phyloP scores from a whole-genome alignment of 1,139 yeast genomes.

The Suhomyces atakaporum region DNA sequence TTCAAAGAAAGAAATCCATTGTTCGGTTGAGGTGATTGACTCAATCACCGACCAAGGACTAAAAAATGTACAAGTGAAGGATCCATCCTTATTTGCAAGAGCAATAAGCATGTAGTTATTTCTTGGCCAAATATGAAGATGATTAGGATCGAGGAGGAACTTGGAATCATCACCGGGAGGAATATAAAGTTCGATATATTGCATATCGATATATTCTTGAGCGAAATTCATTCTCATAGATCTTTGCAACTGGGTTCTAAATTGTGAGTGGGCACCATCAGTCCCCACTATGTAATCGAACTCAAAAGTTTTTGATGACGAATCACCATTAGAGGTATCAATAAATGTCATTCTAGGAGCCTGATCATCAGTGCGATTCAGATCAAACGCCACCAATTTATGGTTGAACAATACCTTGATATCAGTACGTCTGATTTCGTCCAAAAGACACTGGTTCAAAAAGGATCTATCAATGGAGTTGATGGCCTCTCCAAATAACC shows the following conservation, averaged over 20 bases:
- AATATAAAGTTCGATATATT: conserved; percentile 77
- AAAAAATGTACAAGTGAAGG: conserved; percentile 88
- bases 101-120: conserved; percentile 87
- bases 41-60: conserved; percentile 76
- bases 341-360: conserved; percentile 30
- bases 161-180: conserved; percentile 45
- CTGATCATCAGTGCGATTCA: conserved; percentile 15
- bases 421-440: conserved; percentile 53
- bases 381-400: conserved; percentile 49
- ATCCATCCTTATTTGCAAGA: conserved; percentile 78
- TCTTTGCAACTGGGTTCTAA: conserved; percentile 70
- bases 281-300: conserved; percentile 75
- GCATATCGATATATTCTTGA: conserved; percentile 83
- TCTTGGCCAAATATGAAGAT: conserved; percentile 93
- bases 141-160: conserved; percentile 67
- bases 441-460: conserved; percentile 64
- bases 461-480: conserved; percentile 80
- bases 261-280: conserved; percentile 83
- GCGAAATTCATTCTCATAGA: conserved; percentile 65
- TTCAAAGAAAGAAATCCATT: conserved; percentile 56
- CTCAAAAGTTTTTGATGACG: conserved; percentile 22
- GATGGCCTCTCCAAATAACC: conserved; percentile 81
- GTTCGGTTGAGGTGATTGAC: conserved; percentile 43
- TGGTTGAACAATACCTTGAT: conserved; percentile 57
- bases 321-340: conserved; percentile 15